Evolutionary conservation across 2,329 filamentous ascomycete species (phyloP), one percentile per base, ranked within the genome.

Genomic region (Metarhizium album): DNA sequence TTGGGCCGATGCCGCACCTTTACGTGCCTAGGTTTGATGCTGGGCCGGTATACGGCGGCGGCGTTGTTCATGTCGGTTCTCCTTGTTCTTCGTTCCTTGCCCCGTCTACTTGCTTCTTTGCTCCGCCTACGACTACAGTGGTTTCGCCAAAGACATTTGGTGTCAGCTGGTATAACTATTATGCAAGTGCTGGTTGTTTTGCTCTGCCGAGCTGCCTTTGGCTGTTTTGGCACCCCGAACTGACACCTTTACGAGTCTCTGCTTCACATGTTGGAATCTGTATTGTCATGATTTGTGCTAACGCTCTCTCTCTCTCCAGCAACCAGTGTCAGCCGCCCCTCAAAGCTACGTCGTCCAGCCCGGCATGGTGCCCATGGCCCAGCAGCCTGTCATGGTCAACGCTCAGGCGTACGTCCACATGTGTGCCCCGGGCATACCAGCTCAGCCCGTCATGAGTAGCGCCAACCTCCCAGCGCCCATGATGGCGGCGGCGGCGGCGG

Each of bases 11-110:
- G 52, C 59, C 70, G 27, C 78, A 83, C 55, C 70, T 72, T 20
- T 82, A 80, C 57, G 65, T 76, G 48, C 79, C 80, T 54, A 77
- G 76, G 42, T 70, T 68, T 57, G 78, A 80, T 58, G 62, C 59
- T 22, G 16, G n/a, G 42, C 47, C 47, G 18, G 27, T 35, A 22
- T 31, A 18, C 23, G 27, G 16, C 14, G 27, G 27, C 31, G 45
- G 27, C 20, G 45, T 62, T 58, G 53, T 59, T 60, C 62, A 62
- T 63, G 64, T 70, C 58, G 60, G 62, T 66, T 52, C 57, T 51
- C 60, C 48, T 45, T 40, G 4, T 47, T 45, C 45, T 49, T 52
- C 51, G 33, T 52, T 49, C 35, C 47, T 47, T 33, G 13, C 22
- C 45, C 40, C 29, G 7, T 45, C 43, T 37, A 37, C n/a, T 22